phyloP scores from a whole-genome alignment of 768 basidiomycete species.

The Termitomyces eurrhizus region DNA sequence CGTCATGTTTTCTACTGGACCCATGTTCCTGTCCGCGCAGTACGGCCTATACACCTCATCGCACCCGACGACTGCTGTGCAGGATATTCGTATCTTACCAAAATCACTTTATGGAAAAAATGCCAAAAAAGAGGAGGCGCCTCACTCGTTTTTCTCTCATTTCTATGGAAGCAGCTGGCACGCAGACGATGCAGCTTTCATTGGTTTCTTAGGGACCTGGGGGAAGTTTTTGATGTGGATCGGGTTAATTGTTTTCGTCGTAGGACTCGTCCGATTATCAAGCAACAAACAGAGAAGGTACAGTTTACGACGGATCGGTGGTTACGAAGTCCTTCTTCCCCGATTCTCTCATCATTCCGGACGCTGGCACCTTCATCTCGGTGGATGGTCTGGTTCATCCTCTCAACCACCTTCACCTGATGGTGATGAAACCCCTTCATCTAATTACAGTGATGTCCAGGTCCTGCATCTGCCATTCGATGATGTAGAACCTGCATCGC shows the following conservation, averaged over 20 bases:
- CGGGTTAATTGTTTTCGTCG: constrained; percentile 66
- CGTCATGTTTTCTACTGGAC: constrained; percentile 99
- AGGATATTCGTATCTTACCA: constrained; percentile 87
- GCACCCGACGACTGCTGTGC: constrained; percentile 59
- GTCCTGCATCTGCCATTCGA: constrained; percentile 65
- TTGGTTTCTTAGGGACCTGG: constrained; percentile 86
- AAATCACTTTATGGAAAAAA: constrained; percentile 98
- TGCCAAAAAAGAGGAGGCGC: constrained; percentile 74
- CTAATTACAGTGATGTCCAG: constrained; percentile 47
- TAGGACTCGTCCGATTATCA: constrained; percentile 61
- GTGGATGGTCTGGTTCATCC: constrained; percentile 47
- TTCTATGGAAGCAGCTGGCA: constrained; percentile 99
- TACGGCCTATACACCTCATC: constrained; percentile 82
- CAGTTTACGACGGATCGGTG: constrained; percentile 56
- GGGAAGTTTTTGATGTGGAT: constrained; percentile 88
- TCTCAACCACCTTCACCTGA: constrained; percentile 41
- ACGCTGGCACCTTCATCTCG: constrained; percentile 71
- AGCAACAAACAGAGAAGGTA: constrained; percentile 55
- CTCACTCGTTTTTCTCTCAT: constrained; percentile 93
- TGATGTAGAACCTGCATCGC: constrained; percentile 44
- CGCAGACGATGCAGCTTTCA: constrained; percentile 96
- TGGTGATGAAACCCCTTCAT: constrained; percentile 32
- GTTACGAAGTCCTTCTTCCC: constrained; percentile 78
- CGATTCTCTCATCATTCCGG: constrained; percentile 68
- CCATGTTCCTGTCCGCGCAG: constrained; percentile 97